These are phyloP conservation scores for Clarireedia homoeocarpa DNA, from an alignment of 2,329 filamentous ascomycete genomes.

Conservation along the genomic window DNA sequence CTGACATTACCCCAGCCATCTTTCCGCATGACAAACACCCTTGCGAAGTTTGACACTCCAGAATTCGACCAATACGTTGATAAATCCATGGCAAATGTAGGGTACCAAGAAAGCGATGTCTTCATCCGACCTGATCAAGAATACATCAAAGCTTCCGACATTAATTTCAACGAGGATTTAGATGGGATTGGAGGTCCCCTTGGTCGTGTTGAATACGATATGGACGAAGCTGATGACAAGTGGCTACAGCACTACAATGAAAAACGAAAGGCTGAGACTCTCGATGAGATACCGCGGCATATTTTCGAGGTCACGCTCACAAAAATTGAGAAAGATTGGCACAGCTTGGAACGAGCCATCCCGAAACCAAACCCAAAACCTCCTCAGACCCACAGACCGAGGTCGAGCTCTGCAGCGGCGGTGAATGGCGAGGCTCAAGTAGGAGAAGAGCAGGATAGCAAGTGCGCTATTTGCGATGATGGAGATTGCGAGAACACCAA, in stretches of 20 bases:
- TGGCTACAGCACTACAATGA: conserved; percentile 84
- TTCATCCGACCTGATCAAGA: conserved; percentile 71
- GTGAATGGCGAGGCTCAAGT: conserved; percentile 86
- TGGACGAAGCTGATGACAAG: conserved; percentile 98
- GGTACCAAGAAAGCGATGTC: conserved; percentile 90
- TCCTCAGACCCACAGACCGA: conserved; percentile 84
- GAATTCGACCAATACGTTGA: conserved; percentile 87
- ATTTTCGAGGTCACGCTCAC: conserved; percentile 98
- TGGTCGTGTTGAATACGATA: conserved; percentile 93
- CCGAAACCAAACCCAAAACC: conserved; percentile 96
- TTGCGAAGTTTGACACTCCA: conserved; percentile 75
- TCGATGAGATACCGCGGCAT: conserved; percentile 81
- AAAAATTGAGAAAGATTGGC: conserved; percentile 98
- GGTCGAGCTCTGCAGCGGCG: conserved; percentile 88
- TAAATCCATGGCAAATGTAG: conserved; percentile 90
- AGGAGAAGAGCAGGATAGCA: conserved; percentile 92
- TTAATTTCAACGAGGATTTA: conserved; percentile 50
- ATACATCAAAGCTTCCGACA: conserved; percentile 57
- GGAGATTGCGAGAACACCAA: conserved; percentile 99
- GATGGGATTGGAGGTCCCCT: conserved; percentile 48
- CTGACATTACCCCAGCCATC: conserved; percentile 70
- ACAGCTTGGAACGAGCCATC: conserved; percentile 89
- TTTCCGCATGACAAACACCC: conserved; percentile 71
- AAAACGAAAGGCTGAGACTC: conserved; percentile 63
- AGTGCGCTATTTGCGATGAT: conserved; percentile 96